These are phyloP conservation scores for Yamadazyma taylorii DNA, from an alignment of 1,139 yeast species.

Conservation along the genomic window DNA sequence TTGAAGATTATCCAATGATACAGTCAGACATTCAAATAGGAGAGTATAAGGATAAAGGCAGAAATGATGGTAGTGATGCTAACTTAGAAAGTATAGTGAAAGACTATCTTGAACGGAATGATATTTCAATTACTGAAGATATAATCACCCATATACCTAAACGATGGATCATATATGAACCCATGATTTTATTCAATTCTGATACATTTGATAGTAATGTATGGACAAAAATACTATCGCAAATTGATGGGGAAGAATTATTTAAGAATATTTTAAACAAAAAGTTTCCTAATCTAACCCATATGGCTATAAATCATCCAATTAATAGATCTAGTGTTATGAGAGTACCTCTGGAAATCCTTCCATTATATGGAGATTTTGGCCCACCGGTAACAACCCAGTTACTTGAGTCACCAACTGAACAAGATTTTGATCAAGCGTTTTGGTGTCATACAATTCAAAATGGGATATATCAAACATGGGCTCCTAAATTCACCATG, in stretches of 20 bases:
- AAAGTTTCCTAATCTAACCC: slow-evolving; percentile 39
- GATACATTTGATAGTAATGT: slow-evolving; percentile 36
- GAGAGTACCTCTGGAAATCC: slow-evolving; percentile 61
- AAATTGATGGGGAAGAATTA: slow-evolving; percentile 18
- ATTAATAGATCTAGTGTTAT: slow-evolving; percentile 55
- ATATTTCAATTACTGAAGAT: background rate
- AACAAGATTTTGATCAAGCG: slow-evolving; percentile 46
- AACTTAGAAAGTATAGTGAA: background rate
- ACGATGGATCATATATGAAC: slow-evolving; percentile 65
- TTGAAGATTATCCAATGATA: no score
- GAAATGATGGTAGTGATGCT: background rate
- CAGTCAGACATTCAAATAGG: background rate
- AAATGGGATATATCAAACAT: slow-evolving; percentile 72
- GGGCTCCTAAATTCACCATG: slow-evolving; percentile 90
- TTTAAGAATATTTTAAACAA: slow-evolving; percentile 23
- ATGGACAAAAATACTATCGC: slow-evolving; percentile 28
- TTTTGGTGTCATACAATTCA: slow-evolving; percentile 76
- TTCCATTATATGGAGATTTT: slow-evolving; percentile 66
- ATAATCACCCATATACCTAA: slow-evolving; percentile 34
- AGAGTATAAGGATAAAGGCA: background rate
- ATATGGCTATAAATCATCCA: slow-evolving; percentile 71
- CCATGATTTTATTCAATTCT: slow-evolving; percentile 57
- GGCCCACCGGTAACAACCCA: slow-evolving; percentile 41
- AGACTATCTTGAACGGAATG: no score
- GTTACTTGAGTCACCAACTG: slow-evolving; percentile 37